Evolutionary conservation across 257 asterid species (phyloP).

Genomic region (Vinca minor): DNA sequence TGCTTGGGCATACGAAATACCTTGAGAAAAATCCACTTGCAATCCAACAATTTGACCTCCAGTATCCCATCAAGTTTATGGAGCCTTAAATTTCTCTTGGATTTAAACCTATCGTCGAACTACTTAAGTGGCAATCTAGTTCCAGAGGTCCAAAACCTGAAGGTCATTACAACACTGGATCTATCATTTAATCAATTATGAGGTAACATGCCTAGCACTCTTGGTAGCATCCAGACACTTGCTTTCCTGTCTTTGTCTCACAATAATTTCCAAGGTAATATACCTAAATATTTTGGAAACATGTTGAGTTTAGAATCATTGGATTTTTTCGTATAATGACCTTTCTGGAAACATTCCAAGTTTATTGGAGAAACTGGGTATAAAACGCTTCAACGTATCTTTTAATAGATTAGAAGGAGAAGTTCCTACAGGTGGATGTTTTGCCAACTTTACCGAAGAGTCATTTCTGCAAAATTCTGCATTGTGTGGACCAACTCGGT

Average conservation of each 20-base stretch:
- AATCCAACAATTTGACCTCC: conserved; percentile 33
- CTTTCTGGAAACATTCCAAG: conserved; percentile 33
- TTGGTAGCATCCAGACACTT: conserved; percentile 27
- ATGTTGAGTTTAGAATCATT: conserved; percentile 34
- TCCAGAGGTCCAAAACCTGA: conserved; percentile 26
- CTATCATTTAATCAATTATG: conserved; percentile 43
- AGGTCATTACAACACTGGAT: conserved; percentile 25
- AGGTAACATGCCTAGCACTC: conserved; percentile 36
- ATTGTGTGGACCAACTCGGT: conserved; percentile 30
- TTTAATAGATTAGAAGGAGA: conserved; percentile 24
- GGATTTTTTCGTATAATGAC: conserved; percentile 37
- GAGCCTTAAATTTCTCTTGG: conserved; percentile 36
- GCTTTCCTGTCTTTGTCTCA: conserved; percentile 34
- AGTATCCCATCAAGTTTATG: conserved; percentile 35
- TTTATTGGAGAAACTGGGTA: conserved; percentile 29
- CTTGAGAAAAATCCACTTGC: conserved; percentile 33
- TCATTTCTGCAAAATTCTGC: conserved; percentile 31
- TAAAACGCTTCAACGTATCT: conserved; percentile 31
- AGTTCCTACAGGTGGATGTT: conserved; percentile 27
- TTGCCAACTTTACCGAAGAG: conserved; percentile 30
- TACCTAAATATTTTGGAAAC: conserved; percentile 35
- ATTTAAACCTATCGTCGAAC: conserved; percentile 38
- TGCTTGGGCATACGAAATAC: conserved; percentile 44
- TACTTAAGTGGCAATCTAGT: conserved; percentile 32
- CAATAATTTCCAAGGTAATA: conserved; percentile 31